phyloP scores from a whole-genome alignment of 805 yeast species.

The Candida tammaniensis region DNA sequence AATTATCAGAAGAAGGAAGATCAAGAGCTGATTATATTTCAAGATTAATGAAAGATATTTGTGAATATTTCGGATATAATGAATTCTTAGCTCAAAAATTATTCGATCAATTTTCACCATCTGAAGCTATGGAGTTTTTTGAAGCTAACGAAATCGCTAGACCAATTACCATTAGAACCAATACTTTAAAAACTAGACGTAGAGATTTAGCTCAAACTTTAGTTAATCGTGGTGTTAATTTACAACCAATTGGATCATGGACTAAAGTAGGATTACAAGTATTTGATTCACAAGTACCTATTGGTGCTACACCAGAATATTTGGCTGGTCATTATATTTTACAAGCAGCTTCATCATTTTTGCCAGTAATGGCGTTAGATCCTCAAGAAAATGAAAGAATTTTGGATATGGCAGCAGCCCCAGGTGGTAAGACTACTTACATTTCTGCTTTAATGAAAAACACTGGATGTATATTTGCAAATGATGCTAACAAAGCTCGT shows the following conservation, averaged over 20 bases:
- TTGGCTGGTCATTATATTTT: constrained; percentile 95
- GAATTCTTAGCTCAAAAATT: constrained; percentile 91
- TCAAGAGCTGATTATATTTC: constrained; percentile 80
- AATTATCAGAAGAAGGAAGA: constrained; percentile 77
- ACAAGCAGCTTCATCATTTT: constrained; percentile 97
- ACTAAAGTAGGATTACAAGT: constrained; percentile 97
- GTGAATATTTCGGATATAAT: constrained; percentile 91
- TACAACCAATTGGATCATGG: constrained; percentile 97
- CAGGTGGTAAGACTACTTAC: constrained; percentile 98
- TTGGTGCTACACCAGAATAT: constrained; percentile 99
- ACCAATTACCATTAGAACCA: constrained; percentile 97
- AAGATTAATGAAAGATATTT: constrained; percentile 79
- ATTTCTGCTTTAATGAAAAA: constrained; percentile 95
- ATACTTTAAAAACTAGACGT: constrained; percentile 90
- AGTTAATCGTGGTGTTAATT: constrained; percentile 93
- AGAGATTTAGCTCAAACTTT: constrained; percentile 93
- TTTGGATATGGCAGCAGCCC: constrained; percentile 99
- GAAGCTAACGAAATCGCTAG: constrained; percentile 98
- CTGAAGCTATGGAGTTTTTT: constrained; percentile 96
- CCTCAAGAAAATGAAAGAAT: constrained; percentile 98
- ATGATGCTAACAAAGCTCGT: constrained; percentile 94
- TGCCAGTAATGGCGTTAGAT: constrained; percentile 96
- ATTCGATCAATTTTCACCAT: constrained; percentile 85
- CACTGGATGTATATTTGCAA: constrained; percentile 96
- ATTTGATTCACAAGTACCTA: constrained; percentile 98